phyloP scores from a whole-genome alignment of 2,329 filamentous ascomycete genomes.

The Lasiodiplodia sp. region DNA sequence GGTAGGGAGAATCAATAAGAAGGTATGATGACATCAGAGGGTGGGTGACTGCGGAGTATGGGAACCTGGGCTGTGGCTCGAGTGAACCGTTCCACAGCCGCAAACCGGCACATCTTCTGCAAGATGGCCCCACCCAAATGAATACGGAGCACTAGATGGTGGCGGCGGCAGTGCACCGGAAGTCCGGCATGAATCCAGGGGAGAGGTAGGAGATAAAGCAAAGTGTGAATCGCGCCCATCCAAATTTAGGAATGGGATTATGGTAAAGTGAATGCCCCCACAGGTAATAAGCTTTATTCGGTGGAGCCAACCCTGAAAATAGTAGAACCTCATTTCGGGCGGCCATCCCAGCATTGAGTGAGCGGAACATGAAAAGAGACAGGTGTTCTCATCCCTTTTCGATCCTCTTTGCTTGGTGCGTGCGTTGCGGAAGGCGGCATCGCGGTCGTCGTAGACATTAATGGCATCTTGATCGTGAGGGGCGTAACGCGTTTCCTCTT shows the following conservation, averaged over 20 bases:
- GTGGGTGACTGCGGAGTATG: too few relatives aligned
- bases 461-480: slow-evolving; percentile 21
- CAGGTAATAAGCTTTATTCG: slow-evolving; percentile 23
- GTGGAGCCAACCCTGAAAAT: slow-evolving; percentile 17
- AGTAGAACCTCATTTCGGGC: slow-evolving; percentile 20
- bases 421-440: slow-evolving; percentile 10
- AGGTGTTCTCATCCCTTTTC: slow-evolving; percentile 13
- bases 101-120: too few relatives aligned
- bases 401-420: slow-evolving; percentile 7
- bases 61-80: too few relatives aligned
- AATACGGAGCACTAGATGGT: neutral
- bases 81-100: too few relatives aligned
- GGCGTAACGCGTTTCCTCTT: slow-evolving; percentile 14
- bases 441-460: slow-evolving; percentile 13
- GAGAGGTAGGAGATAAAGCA: neutral
- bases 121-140: neutral
- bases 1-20: too few relatives aligned
- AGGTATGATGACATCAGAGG: too few relatives aligned
- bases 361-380: neutral
- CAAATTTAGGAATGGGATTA: slow-evolving; percentile 14
- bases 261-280: slow-evolving; percentile 4
- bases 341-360: neutral
- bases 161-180: slow-evolving; percentile 1
- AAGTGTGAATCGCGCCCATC: neutral
- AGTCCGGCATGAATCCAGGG: neutral